These are phyloP conservation scores for Pseudozyma tsukubaensis DNA, from an alignment of 1,284 basidiomycete species.

Conservation along the genomic window DNA sequence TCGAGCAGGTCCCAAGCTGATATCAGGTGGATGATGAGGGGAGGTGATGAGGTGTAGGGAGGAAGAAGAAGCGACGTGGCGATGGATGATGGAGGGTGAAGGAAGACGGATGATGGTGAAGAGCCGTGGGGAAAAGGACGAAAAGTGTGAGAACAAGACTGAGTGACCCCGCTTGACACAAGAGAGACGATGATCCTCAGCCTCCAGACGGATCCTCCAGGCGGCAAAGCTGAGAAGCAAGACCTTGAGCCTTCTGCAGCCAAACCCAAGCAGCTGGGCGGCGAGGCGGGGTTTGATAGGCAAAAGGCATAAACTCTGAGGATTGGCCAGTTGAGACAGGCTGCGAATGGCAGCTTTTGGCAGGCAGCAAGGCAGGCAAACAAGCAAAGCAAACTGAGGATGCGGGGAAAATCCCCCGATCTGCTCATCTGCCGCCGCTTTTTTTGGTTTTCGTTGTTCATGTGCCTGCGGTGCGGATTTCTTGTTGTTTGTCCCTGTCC, in stretches of 20 bases:
- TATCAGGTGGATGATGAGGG: background rate
- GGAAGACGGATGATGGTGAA: background rate
- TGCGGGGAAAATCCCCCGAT: constrained; percentile 37
- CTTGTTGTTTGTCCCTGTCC: background rate
- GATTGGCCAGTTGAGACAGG: too few species aligned
- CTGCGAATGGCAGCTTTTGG: too few species aligned
- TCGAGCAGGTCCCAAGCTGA: constrained; percentile 30
- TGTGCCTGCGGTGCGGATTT: too few species aligned
- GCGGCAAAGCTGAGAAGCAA: too few species aligned
- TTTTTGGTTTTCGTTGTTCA: too few species aligned
- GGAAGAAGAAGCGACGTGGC: background rate
- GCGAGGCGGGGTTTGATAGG: background rate
- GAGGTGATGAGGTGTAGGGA: background rate
- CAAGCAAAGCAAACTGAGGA: background rate
- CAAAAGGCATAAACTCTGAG: background rate
- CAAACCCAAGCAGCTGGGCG: background rate
- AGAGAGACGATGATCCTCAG: too few species aligned
- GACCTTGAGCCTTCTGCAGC: too few species aligned
- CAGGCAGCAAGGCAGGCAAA: too few species aligned
- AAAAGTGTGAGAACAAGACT: background rate
- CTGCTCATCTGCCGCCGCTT: too few species aligned
- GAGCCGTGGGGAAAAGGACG: background rate
- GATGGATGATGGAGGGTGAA: background rate
- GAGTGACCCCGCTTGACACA: too few species aligned
- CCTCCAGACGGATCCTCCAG: too few species aligned